Evolutionary conservation across 1,139 yeast species (phyloP), one percentile per base, ranked within the genome.

Genomic region (Zygoascus hellenicus): DNA sequence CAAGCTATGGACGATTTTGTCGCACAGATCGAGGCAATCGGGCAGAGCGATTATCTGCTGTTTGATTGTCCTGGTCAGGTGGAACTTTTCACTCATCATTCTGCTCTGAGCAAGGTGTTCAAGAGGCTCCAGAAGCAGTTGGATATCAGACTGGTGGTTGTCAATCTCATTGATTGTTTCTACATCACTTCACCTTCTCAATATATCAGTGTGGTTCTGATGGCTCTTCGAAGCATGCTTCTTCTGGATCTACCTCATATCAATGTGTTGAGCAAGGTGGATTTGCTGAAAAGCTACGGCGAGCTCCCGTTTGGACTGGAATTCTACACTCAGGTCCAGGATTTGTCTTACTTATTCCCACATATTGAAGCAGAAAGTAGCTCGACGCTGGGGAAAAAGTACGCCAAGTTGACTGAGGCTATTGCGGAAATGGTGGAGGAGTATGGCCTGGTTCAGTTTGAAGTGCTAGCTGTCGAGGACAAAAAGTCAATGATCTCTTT

Each of bases 11-110:
- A 84, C 34, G 72, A 74, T 46, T 80, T 92, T 58, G 66, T 86
- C 5, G 69, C 69, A 5, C 79, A 77, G 62, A 70, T 89, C 14
- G 74, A 76, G 46, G 69, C 73, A 40, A 68, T 90, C 15, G 78
- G 83, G 5, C 69, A 75, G 26, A 73, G 77, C 13, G 83, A 83
- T 45, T 94, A 92, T 60, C 65, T 92, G 30, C 72, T 94, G 5
- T 89, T 94, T 67, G 99, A 94, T 65, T 92, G 97, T 66, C 98
- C 99, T 1, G 98, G 97, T 0, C 99, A 94, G 64, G 92, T 90
- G 32, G 99, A 94, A 64, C 75, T 94, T 28, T 94, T 88, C 65
- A 94, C 98, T 1, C 96, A 87, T 61, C 88, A 88, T 51, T 82
- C 90, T 0, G 85, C 96, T 0, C 71, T 94, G 48, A 81, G 83